Evolutionary conservation across 2,329 filamentous ascomycete genomes (phyloP).

Genomic region (Diplocarpon rosae): DNA sequence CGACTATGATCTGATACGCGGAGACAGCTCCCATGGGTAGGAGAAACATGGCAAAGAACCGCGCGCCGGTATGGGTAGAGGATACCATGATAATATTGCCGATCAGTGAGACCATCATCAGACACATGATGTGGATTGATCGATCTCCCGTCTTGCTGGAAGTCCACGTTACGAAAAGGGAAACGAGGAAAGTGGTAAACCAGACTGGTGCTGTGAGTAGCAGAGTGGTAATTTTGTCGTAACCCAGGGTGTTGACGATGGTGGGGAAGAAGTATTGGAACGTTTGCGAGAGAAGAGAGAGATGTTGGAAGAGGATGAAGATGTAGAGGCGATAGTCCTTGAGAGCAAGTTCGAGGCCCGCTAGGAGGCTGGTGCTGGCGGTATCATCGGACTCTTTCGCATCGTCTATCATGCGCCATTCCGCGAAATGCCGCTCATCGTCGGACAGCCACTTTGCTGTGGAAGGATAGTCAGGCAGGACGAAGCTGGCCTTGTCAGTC

Average conservation of each 20-base stretch:
- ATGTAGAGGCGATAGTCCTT: too few relatives aligned
- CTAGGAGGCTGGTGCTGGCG: too few relatives aligned
- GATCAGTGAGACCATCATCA: not conserved
- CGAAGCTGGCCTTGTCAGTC: too few relatives aligned
- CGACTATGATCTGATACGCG: not conserved
- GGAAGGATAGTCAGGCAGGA: too few relatives aligned
- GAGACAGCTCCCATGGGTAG: not conserved
- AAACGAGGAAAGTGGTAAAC: not conserved
- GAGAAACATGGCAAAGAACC: not conserved
- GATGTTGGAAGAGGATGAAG: too few relatives aligned
- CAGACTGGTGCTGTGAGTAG: not conserved
- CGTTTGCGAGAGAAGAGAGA: too few relatives aligned
- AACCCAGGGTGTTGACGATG: conserved; percentile 12
- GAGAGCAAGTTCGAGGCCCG: too few relatives aligned
- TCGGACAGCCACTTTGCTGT: too few relatives aligned
- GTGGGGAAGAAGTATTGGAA: conserved; percentile 28
- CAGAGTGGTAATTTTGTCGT: not conserved
- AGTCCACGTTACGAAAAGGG: not conserved
- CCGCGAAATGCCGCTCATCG: too few relatives aligned
- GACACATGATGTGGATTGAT: not conserved
- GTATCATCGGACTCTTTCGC: too few relatives aligned
- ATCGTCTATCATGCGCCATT: too few relatives aligned
- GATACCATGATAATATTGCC: not conserved
- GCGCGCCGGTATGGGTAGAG: not conserved
- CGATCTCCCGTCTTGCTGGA: not conserved